Base-by-base conservation (phyloP, 1,139 yeast genomes). In the Hansenula anomala region DNA sequence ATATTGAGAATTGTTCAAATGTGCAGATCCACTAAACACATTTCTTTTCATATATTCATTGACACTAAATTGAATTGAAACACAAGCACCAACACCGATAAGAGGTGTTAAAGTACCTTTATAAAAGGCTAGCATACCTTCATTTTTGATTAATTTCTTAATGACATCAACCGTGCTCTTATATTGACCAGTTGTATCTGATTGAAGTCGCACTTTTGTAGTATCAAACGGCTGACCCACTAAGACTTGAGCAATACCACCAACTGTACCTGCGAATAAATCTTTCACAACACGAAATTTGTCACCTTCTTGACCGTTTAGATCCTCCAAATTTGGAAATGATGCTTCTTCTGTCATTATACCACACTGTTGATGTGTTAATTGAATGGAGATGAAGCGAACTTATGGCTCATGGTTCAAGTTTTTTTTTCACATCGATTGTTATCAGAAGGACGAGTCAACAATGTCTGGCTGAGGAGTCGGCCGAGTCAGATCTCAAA, bases 151-250 rank as follows among this genome's bases (percentile, higher is more conserved):
- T 39, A 90, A 68, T 52, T 78, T 75, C 54, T 73, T 75, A 30
- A 88, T 79, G 6, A 88, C 96, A 52, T 87, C 95, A 36, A 77
- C 55, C 0, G 96, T 83, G 5, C 89, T 88, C 13, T 66, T 65
- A 51, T 86, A 86, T 19, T 80, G 77, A 4, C 94, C 92, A 34
- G 78, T 80, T 2, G 88, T 79, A 1, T 95, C 88, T 9, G 92
- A 81, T 56, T 90, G 97, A 36, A 90, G 69, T 47, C 97, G 74
- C 28, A 90, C 97, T 61, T 89, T 90, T 34, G 94, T 87, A 11
- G 96, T 87, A 60, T 90, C 97, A 55, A 90, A 90, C 12, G 97
- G 97, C 62, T 90, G 97, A 25, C 97, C 97, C n/a, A 84, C 87
- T 34, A 90, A 67, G 13, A 90, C 97, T 64, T 90, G 97, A 14